Evolutionary conservation across 202 grass and related monocot species (phyloP), one percentile per base, ranked within the genome.

Genomic region (Musa balbisiana): DNA sequence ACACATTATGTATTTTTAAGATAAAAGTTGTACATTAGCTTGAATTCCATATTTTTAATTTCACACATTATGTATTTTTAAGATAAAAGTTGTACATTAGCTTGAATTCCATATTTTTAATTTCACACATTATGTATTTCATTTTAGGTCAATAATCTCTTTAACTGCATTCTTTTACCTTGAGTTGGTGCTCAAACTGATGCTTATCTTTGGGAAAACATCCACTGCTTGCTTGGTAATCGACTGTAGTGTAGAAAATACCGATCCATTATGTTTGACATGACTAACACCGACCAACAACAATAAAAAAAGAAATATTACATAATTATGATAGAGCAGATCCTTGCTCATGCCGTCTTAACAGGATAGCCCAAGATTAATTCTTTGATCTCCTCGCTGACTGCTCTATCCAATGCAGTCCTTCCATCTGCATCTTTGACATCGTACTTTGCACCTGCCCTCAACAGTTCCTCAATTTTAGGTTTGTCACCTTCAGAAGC

Each of bases 401-500:
- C 60, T 25, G 83, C 87, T 67, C 89, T 71, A 78, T 99, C 91
- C 56, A 92, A 79, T 15, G 96, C 85, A n/a, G 89, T 95, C 77
- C 85, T 82, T 62, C 87, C 87, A 78, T 99, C 89, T 20, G 74
- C 85, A 80, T 99, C 96, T 85, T 89, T 92, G 73, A 99, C 86
- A 71, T 99, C 87, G 71, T 79, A 89, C 75, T 84, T 89, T 19
- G 96, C 91, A 10, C 91, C 91, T n/a, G 91, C 89, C 50, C 73
- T 81, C 72, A 99, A 62, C 65, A 95, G 71, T 85, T 99, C 91
- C 87, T 99, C 91, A 65, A 92, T 90, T 80, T 95, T 95, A 60
- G 89, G 96, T 72, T 80, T 76, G 84, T 95, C 91, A 11, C 83
- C 89, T 84, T 95, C 91, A 13, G 91, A 92, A 14, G 96, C 85